Base-by-base conservation (phyloP, 306 rosid species). In the Fagus crenata region DNA sequence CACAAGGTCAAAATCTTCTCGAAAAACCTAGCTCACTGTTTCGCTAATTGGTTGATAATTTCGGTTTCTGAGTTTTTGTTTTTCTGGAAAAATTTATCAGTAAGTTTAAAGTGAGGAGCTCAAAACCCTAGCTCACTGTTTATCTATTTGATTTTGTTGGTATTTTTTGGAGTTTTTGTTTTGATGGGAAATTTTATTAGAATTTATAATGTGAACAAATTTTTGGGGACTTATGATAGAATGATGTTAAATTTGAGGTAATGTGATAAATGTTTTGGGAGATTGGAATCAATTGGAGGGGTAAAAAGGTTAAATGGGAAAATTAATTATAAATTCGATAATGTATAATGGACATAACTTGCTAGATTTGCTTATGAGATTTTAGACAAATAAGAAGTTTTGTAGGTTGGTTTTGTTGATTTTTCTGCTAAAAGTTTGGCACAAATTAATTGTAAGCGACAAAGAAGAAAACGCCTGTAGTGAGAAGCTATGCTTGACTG, bases 1-100 rank as follows among this genome's bases (percentile, higher is more conserved):
- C 90, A 79, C 13, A 95, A 86, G 91, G 99, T 95, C 58, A 46
- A 0, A 1, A 77, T 68, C 14, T 46, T 46, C 11, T 14, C 58
- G 0, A n/a, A 36, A 55, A 71, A 15, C 83, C 43, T 56, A 71
- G 37, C 28, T 75, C 54, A n/a, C 71, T 5, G 42, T 39, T 39
- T 65, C 4, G 32, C 28, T 14, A 15, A 33, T 35, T 65, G 49
- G 71, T 39, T 17, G 46, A 36, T 39, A 2, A 65, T 65, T 37
- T 65, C 37, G 40, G 32, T 65, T 65, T 17, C 4, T 3, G 14
- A 15, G n/a, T 3, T 7, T 3, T 65, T 65, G 13, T 6, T 15
- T 60, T 17, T 46, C 67, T 60, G 67, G 41, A 40, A 60, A 33
- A 33, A 31, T 60, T 3, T 33, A 32, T 60, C 32, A 32, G 3